These are phyloP conservation scores for Candida morakotiae DNA, from an alignment of 805 yeast genomes.

Conservation along the genomic window DNA sequence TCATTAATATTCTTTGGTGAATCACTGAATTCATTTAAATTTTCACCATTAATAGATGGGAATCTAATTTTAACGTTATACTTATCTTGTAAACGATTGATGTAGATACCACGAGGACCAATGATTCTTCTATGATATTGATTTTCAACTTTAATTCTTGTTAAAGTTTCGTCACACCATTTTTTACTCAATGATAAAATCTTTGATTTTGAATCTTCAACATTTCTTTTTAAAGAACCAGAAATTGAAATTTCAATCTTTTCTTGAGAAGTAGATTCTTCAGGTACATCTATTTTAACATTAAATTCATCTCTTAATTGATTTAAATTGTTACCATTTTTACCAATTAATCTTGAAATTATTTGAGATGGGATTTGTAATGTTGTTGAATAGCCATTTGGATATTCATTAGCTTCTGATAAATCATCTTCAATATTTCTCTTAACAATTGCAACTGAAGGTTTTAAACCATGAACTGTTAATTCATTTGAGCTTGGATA, in stretches of 20 bases:
- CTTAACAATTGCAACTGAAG: conserved; percentile 53
- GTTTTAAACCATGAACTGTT: conserved; percentile 63
- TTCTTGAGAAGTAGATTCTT: conserved; percentile 28
- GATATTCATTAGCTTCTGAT: conserved; percentile 51
- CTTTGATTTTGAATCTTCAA: conserved; percentile 62
- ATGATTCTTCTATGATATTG: conserved; percentile 78
- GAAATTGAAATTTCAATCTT: conserved; percentile 53
- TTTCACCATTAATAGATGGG: conserved; percentile 40
- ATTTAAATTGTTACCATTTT: conserved; percentile 73
- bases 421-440: conserved; percentile 51
- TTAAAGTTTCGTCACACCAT: conserved; percentile 77
- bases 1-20: conserved; percentile 53
- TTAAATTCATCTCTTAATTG: conserved; percentile 68
- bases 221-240: conserved; percentile 80
- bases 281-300: conserved; percentile 70
- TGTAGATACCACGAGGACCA: conserved; percentile 79
- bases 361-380: conserved; percentile 62
- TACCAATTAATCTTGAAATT: conserved; percentile 83
- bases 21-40: conserved; percentile 19
- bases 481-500: conserved; percentile 43
- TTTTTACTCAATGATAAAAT: conserved; percentile 59
- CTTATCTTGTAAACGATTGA: conserved; percentile 81
- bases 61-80: conserved; percentile 79
- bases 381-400: conserved; percentile 41
- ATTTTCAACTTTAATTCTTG: conserved; percentile 63